These are phyloP conservation scores for Citropsis articulata DNA, from an alignment of 345 rosid species.

Conservation along the genomic window DNA sequence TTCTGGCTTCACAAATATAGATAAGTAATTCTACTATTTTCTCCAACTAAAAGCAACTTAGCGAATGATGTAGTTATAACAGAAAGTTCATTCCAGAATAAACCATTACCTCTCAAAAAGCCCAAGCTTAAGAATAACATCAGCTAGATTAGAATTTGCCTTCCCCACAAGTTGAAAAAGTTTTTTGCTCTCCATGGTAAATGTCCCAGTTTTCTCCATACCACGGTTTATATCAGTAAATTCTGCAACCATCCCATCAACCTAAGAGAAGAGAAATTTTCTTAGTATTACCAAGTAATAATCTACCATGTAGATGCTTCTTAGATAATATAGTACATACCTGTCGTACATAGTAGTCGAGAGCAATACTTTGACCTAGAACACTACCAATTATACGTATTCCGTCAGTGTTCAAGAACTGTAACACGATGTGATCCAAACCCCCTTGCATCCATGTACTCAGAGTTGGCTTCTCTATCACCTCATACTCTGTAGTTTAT, in stretches of 20 bases:
- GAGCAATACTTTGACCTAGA: slow-evolving; percentile 96
- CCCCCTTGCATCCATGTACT: slow-evolving; percentile 93
- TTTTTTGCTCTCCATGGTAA: slow-evolving; percentile 91
- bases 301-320: background rate
- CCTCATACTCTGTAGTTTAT: slow-evolving; percentile 76
- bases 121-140: slow-evolving; percentile 93
- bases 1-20: background rate
- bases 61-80: background rate
- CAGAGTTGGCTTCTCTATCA: slow-evolving; percentile 71
- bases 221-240: slow-evolving; percentile 95
- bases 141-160: slow-evolving; percentile 93
- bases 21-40: background rate
- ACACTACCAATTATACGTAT: slow-evolving; percentile 92
- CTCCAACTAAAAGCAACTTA: background rate
- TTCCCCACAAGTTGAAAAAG: slow-evolving; percentile 96
- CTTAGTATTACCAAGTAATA: background rate
- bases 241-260: slow-evolving; percentile 96
- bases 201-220: slow-evolving; percentile 94
- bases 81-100: background rate
- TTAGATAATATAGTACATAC: slow-evolving; percentile 30
- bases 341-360: slow-evolving; percentile 97
- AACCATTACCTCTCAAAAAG: slow-evolving; percentile 86
- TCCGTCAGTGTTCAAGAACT: slow-evolving; percentile 81
- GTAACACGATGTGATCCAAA: slow-evolving; percentile 82
- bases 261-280: slow-evolving; percentile 41